These are phyloP conservation scores for Xylariaceae sp. DNA, from an alignment of 2,329 filamentous ascomycete genomes.

Conservation along the genomic window DNA sequence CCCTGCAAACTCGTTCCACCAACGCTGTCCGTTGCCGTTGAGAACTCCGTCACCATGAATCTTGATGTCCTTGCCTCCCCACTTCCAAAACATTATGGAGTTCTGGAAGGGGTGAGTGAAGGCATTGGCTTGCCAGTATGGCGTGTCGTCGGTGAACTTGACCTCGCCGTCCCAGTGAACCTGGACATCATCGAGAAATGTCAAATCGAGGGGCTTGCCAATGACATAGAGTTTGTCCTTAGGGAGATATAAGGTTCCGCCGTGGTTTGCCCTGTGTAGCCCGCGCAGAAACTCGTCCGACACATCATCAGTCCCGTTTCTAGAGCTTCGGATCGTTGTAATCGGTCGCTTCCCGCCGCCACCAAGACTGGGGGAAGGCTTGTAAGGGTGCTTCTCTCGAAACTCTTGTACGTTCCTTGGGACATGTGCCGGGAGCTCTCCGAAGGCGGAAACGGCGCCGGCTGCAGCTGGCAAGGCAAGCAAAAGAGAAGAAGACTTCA, in stretches of 20 bases:
- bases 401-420: constrained; percentile 37
- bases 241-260: constrained; percentile 52
- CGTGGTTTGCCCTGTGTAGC: constrained; percentile 53
- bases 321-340: constrained; percentile 50
- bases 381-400: constrained; percentile 36
- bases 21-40: constrained; percentile 50
- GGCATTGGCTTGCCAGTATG: constrained; percentile 40
- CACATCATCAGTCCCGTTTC: constrained; percentile 52
- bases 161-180: constrained; percentile 57
- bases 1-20: constrained; percentile 41
- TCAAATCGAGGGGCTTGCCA: constrained; percentile 56
- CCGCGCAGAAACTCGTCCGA: constrained; percentile 52
- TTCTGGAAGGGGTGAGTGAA: constrained; percentile 42
- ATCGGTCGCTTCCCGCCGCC: constrained; percentile 22
- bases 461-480: constrained; percentile 16
- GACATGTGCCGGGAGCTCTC: constrained; percentile 30
- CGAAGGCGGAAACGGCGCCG: constrained; percentile 19
- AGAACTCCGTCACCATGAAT: constrained; percentile 55
- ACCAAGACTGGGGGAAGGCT: constrained; percentile 9
- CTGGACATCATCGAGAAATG: constrained; percentile 54
- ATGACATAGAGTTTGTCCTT: constrained; percentile 54
- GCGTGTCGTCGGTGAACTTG: constrained; percentile 41
- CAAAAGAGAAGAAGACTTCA: too few species aligned
- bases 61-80: constrained; percentile 58
- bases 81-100: constrained; percentile 60